These are phyloP conservation scores for Poronia punctata DNA, from an alignment of 495 filamentous ascomycete genomes.

Conservation along the genomic window DNA sequence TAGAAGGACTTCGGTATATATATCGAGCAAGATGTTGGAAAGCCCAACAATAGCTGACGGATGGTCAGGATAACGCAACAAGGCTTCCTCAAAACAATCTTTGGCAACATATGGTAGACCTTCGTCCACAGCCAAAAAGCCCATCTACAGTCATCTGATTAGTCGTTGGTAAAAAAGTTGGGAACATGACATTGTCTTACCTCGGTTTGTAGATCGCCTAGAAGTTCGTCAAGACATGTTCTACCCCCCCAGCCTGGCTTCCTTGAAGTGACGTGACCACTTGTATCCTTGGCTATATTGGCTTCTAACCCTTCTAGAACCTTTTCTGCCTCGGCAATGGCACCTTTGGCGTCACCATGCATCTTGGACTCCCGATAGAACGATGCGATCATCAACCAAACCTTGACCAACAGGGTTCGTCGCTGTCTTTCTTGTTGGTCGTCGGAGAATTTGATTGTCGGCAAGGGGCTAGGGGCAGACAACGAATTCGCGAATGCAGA, in stretches of 20 bases:
- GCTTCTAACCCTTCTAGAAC: constrained; percentile 51
- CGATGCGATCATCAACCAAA: constrained; percentile 84
- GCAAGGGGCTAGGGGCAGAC: constrained; percentile 28
- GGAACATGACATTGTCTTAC: constrained; percentile 32
- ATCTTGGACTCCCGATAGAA: constrained; percentile 79
- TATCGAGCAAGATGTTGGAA: constrained; percentile 76
- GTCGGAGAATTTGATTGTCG: constrained; percentile 43
- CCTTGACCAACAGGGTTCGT: constrained; percentile 57
- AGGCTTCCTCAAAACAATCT: constrained; percentile 68
- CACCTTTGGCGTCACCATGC: constrained; percentile 67
- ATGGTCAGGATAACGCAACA: constrained; percentile 68
- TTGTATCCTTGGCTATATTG: constrained; percentile 46
- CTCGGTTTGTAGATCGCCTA: constrained; percentile 73
- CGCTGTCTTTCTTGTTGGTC: constrained; percentile 50
- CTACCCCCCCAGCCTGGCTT: constrained; percentile 64
- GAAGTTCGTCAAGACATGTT: constrained; percentile 70
- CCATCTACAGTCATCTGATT: constrained; percentile 49
- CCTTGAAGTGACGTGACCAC: constrained; percentile 40
- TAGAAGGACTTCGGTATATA: constrained; percentile 60
- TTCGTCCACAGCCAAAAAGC: constrained; percentile 56
- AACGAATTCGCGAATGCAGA: constrained; percentile 17
- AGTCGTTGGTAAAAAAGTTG: neutral
- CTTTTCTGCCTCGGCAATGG: constrained; percentile 73
- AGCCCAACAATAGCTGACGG: constrained; percentile 73
- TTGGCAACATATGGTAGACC: constrained; percentile 59